These are phyloP conservation scores for Rhamnella rubrinervis DNA, from an alignment of 331 rosid species.

Conservation along the genomic window DNA sequence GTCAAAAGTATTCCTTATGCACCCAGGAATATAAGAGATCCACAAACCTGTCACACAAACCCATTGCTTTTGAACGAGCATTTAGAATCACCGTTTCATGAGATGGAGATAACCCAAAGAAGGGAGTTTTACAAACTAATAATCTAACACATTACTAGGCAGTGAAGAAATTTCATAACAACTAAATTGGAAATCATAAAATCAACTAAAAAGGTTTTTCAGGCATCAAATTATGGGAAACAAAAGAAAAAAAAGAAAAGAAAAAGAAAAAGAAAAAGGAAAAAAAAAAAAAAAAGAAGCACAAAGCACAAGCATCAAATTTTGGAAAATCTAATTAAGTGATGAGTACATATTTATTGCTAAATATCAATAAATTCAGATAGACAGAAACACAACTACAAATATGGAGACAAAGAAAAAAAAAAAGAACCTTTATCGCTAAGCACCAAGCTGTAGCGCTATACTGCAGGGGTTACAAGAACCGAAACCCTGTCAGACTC, in stretches of 20 bases:
- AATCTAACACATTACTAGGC: not conserved
- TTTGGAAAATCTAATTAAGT: not conserved
- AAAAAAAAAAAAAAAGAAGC: too few relatives aligned
- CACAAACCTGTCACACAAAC: not conserved
- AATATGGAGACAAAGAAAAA: not conserved
- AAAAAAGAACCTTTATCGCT: too few relatives aligned
- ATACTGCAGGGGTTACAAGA: constrained; percentile 28
- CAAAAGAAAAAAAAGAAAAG: too few relatives aligned
- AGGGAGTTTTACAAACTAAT: too few relatives aligned
- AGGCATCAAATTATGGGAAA: too few relatives aligned
- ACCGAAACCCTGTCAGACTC: constrained; percentile 33
- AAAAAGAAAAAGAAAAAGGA: too few relatives aligned
- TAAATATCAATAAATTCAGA: not conserved
- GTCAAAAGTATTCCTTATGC: too few relatives aligned
- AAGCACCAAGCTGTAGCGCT: constrained; percentile 28
- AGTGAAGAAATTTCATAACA: not conserved
- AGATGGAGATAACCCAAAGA: too few relatives aligned
- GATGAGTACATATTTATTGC: not conserved
- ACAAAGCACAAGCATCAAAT: not conserved
- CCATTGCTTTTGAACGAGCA: not conserved
- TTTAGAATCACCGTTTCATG: too few relatives aligned
- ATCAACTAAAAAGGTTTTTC: not conserved
- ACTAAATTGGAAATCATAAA: not conserved
- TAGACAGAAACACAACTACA: constrained; percentile 15
- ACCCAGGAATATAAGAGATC: not conserved